phyloP scores from a whole-genome alignment of 768 basidiomycete species.

The Pholiota molesta region DNA sequence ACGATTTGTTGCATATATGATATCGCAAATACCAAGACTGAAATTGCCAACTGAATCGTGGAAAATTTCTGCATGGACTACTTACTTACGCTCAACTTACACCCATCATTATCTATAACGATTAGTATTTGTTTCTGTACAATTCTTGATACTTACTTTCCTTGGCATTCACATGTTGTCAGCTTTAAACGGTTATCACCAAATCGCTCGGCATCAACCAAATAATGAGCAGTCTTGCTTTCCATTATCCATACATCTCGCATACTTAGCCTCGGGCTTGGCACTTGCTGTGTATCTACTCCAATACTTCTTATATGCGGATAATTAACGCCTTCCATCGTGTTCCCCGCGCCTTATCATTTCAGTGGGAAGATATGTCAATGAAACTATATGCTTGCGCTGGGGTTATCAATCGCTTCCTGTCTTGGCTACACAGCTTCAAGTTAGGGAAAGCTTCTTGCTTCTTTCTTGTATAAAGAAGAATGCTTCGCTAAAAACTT shows the following conservation, averaged over 20 bases:
- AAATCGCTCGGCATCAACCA: too few species aligned
- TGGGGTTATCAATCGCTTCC: not conserved
- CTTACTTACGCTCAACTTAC: too few species aligned
- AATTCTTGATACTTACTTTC: too few species aligned
- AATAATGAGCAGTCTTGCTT: too few species aligned
- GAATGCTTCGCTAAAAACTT: not conserved
- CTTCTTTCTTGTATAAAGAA: not conserved
- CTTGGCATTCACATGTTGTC: too few species aligned
- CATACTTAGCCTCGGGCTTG: not conserved
- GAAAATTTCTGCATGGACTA: not conserved
- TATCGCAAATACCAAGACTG: too few species aligned
- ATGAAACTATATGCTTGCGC: not conserved
- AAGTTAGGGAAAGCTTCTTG: not conserved
- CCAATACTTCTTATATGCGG: not conserved
- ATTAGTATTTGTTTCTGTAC: too few species aligned
- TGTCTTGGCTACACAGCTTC: not conserved
- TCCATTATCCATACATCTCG: too few species aligned
- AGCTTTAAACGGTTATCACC: too few species aligned
- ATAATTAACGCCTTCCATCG: not conserved
- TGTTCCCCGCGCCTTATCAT: not conserved
- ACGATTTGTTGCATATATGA: too few species aligned
- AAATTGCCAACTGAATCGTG: not conserved
- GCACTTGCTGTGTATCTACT: not conserved
- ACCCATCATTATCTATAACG: too few species aligned
- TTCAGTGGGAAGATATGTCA: not conserved